Conservation (phyloP, 371 early-diverging fungal genomes). For the Dichotomocladium elegans region DNA sequence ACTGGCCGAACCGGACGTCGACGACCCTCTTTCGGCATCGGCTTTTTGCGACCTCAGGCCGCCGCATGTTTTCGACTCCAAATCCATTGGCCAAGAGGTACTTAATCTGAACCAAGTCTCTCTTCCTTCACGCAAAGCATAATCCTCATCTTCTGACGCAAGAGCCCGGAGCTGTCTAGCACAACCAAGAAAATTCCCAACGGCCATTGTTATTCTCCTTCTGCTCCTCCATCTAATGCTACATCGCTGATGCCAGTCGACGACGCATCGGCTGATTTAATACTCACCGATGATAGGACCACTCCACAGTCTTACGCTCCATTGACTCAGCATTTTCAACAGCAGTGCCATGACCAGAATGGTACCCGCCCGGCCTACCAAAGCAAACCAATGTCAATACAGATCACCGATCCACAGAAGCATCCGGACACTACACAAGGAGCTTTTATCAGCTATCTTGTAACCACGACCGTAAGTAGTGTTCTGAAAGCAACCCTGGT, state of each 20-base stretch:
- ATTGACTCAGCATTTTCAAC: constrained; percentile 4
- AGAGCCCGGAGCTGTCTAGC: neutral
- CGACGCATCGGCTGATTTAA: neutral
- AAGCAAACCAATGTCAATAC: constrained; percentile 35
- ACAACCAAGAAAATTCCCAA: neutral
- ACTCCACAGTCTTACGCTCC: neutral
- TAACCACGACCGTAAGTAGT: constrained; percentile 70
- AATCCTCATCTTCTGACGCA: neutral
- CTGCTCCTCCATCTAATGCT: constrained; percentile 1
- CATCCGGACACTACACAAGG: constrained; percentile 79
- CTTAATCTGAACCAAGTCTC: neutral
- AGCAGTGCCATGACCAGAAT: neutral
- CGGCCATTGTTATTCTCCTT: neutral
- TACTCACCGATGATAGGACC: neutral
- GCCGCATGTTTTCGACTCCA: neutral
- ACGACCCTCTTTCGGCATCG: constrained; percentile 25
- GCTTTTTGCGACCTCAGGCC: too few relatives aligned
- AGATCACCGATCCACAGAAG: constrained; percentile 77
- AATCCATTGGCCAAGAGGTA: constrained; percentile 2
- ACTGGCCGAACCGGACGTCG: constrained; percentile 14
- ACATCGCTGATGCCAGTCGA: constrained; percentile 2
- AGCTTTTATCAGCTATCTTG: constrained; percentile 77
- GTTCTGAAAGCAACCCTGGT: too few relatives aligned
- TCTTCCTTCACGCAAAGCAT: too few relatives aligned
- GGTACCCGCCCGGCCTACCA: neutral